Base-by-base conservation (phyloP, 83 land plant genomes). In the Picea abies region DNA sequence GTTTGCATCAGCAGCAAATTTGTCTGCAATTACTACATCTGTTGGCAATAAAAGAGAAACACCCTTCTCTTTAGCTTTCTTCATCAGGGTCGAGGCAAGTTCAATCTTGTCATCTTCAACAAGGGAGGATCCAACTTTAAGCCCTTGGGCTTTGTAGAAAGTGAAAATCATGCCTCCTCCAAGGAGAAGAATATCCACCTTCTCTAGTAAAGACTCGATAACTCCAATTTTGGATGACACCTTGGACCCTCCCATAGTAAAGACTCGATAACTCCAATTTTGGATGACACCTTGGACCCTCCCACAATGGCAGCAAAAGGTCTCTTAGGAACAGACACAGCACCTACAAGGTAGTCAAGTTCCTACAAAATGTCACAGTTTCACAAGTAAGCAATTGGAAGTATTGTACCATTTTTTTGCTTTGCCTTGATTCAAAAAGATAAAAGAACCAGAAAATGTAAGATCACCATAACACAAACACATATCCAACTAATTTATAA, bases 201-300 rank as follows among this genome's bases (percentile, higher is more conserved):
- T 90, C 56, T 68, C 82, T 73, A 91, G 69, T 52, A 91, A 71
- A 9, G 93, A 91, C 66, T 91, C 92, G 32, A 91, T 89, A 32
- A 91, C 90, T 29, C 90, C 87, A 65, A 91, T 91, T 80, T 91
- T 89, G 77, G 90, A 84, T 56, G 92, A 91, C 3, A 91, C 89
- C 84, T 91, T 91, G 22, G 92, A 89, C 8, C 93, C 93, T 32
- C 93, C 93, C 63, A 91, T 87, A 60, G 87, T 80, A 3, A 85
- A 84, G 11, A 14, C 2, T 95, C 96, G 19, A 95, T 93, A 73
- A 95, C 97, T 64, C 95, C 95, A 81, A 95, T 95, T 88, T 95
- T 95, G 26, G 89, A 86, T n/a, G 98, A 95, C 62, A 95, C 94
- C 86, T 95, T 95, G 63, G 96, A 90, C 35, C 98, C 98, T 83